Percentiles rank a stretch among this genome's conserved stretches.
Evolutionary conservation across 2,329 filamentous ascomycete species (phyloP).

Genomic region (Phyllosticta citriasiana): DNA sequence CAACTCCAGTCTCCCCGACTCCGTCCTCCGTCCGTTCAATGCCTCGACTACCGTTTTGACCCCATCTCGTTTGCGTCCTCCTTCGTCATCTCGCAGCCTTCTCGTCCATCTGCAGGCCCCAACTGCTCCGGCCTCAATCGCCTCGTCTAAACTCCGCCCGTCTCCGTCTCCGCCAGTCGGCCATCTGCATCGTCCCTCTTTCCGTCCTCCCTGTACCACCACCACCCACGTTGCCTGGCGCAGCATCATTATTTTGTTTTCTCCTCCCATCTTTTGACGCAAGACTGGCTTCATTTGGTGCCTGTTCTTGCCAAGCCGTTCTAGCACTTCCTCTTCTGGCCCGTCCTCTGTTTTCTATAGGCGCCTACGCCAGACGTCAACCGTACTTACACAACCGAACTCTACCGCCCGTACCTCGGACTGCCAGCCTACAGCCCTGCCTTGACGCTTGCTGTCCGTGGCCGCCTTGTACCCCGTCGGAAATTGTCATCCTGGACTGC

Average conservation of each 20-base stretch:
- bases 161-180: background rate
- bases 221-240: background rate
- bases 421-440: background rate
- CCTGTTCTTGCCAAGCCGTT: background rate
- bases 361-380: background rate
- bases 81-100: background rate
- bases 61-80: background rate
- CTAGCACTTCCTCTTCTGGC: background rate
- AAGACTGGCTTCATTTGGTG: background rate
- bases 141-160: background rate
- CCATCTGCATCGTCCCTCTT: background rate
- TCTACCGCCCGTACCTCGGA: background rate
- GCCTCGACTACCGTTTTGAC: background rate
- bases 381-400: background rate
- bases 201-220: background rate
- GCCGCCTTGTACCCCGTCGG: background rate
- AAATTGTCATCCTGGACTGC: conserved; percentile 5
- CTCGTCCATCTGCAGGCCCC: background rate
- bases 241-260: background rate
- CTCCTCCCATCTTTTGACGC: background rate
- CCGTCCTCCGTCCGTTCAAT: background rate
- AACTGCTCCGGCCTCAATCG: background rate
- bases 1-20: background rate
- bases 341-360: background rate
- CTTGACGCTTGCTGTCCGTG: background rate